phyloP scores from a whole-genome alignment of 2,329 filamentous ascomycete species.

The Apiospora saccharicola region DNA sequence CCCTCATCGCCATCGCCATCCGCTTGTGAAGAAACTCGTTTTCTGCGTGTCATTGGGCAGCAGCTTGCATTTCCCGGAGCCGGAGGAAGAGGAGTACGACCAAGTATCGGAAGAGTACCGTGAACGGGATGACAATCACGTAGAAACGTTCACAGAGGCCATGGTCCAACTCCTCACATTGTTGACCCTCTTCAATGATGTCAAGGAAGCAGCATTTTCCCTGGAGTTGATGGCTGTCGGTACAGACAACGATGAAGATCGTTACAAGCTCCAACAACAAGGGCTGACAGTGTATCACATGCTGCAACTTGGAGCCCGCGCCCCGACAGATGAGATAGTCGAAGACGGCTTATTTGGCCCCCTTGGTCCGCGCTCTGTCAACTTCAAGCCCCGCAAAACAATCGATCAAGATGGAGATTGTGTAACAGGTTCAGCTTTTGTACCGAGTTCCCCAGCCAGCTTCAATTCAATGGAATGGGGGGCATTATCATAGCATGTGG shows the following conservation, averaged over 20 bases:
- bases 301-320: background rate
- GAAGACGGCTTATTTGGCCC: background rate
- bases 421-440: too few species aligned
- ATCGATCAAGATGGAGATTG: too few species aligned
- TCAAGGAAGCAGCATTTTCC: background rate
- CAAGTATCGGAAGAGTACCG: background rate
- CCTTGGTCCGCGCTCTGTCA: background rate
- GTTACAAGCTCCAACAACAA: background rate
- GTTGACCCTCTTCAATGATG: background rate
- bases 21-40: background rate
- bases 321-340: background rate
- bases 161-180: fast-evolving
- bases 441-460: background rate
- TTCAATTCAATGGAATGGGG: background rate
- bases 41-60: background rate
- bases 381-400: background rate
- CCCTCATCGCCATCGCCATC: background rate
- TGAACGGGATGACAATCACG: background rate
- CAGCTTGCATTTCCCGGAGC: background rate
- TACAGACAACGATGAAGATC: background rate
- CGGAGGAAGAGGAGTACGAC: background rate
- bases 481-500: background rate
- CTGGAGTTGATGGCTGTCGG: background rate
- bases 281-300: background rate
- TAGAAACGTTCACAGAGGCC: background rate